Conservation (phyloP, 2,329 filamentous ascomycete species). For the Coniochaeta hoffmannii region DNA sequence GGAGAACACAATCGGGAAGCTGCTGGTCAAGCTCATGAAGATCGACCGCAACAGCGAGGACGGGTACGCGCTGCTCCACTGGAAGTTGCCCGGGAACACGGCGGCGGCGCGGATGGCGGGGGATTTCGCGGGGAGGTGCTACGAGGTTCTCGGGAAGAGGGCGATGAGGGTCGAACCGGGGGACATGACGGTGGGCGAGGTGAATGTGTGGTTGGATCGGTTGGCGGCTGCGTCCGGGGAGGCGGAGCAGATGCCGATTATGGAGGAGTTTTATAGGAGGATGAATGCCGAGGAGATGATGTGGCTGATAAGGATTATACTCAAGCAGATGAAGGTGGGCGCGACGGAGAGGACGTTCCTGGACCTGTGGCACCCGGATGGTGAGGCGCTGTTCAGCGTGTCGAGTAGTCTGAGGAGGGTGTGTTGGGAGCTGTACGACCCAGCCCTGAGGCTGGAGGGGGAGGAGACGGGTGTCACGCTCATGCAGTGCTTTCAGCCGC, state of each 20-base stretch:
- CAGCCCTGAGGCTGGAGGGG: conserved; percentile 61
- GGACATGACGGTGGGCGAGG: conserved; percentile 78
- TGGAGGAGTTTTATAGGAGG: conserved; percentile 74
- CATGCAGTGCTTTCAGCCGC: conserved; percentile 95
- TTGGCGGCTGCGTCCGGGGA: conserved; percentile 71
- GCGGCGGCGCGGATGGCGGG: conserved; percentile 62
- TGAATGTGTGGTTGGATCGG: conserved; percentile 77
- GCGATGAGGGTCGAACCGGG: conserved; percentile 68
- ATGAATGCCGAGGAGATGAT: conserved; percentile 93
- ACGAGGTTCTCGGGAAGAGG: conserved; percentile 76
- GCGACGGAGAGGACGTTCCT: conserved; percentile 87
- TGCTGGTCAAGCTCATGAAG: conserved; percentile 87
- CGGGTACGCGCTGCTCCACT: conserved; percentile 76
- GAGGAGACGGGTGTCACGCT: conserved; percentile 68
- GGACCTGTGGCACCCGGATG: conserved; percentile 73
- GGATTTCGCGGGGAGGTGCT: conserved; percentile 87
- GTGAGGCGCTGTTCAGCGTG: conserved; percentile 74
- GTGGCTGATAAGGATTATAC: conserved; percentile 90
- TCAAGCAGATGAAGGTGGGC: conserved; percentile 66
- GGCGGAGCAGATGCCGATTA: conserved; percentile 73
- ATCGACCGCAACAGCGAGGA: conserved; percentile 89
- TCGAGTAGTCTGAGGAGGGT: conserved; percentile 85
- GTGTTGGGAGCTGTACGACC: conserved; percentile 87
- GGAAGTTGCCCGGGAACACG: conserved; percentile 78
- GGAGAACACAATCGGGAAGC: conserved; percentile 80